Conservation (phyloP, 2,329 filamentous ascomycete species). For the Aspergillus brunneoviolaceus region DNA sequence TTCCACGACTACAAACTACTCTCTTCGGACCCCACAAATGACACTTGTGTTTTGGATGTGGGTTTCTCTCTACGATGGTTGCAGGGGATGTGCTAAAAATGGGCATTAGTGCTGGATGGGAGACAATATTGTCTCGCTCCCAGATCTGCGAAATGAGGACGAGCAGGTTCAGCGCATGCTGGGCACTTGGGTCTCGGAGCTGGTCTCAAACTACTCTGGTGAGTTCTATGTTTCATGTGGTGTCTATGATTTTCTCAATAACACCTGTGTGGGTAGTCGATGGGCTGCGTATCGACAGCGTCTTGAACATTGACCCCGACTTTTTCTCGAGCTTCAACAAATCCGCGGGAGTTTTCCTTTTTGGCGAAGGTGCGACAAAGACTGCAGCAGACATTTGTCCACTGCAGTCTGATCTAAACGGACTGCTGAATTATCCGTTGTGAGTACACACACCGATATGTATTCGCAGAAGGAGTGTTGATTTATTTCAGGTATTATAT, state of each 20-base stretch:
- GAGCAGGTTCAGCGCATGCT: slow-evolving; percentile 50
- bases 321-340: slow-evolving; percentile 45
- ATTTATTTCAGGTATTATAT: slow-evolving; percentile 26
- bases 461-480: slow-evolving; percentile 25
- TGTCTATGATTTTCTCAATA: background rate
- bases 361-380: slow-evolving; percentile 48
- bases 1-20: slow-evolving; percentile 60
- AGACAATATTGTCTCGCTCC: slow-evolving; percentile 54
- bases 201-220: slow-evolving; percentile 61
- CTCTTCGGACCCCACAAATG: slow-evolving; percentile 50
- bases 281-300: slow-evolving; percentile 52
- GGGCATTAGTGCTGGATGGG: slow-evolving; percentile 52
- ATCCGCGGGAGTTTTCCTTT: slow-evolving; percentile 45
- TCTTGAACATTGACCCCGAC: slow-evolving; percentile 46
- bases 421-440: slow-evolving; percentile 46
- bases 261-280: slow-evolving; percentile 36
- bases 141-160: slow-evolving; percentile 60
- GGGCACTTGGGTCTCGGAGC: slow-evolving; percentile 57
- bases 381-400: slow-evolving; percentile 40
- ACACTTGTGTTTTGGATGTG: slow-evolving; percentile 37
- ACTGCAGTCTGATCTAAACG: slow-evolving; percentile 46
- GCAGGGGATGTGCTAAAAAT: background rate
- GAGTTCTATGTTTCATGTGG: slow-evolving; percentile 32
- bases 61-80: background rate
- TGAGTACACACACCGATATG: background rate